A percentile compares a stretch with the other conserved stretches of the same genome.
Evolutionary conservation across 805 yeast species (phyloP).

Genomic region (Scheffersomyces stipitis): DNA sequence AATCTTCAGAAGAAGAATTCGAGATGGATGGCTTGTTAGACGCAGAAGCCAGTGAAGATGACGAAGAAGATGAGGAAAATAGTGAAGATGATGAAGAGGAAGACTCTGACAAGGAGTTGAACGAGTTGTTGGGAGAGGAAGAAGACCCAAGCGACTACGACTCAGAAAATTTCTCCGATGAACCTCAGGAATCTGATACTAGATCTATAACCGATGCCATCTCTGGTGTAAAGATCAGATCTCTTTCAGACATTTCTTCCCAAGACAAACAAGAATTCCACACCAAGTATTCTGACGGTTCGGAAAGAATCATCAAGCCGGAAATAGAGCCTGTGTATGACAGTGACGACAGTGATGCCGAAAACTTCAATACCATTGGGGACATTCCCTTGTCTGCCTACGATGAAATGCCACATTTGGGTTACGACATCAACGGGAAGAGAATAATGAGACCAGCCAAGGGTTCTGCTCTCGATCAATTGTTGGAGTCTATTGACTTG

Average conservation of each 20-base stretch:
- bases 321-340: conserved; percentile 95
- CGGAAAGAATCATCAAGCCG: conserved; percentile 73
- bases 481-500: conserved; percentile 85
- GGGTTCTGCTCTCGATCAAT: conserved; percentile 89
- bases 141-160: conserved; percentile 43
- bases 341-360: conserved; percentile 88
- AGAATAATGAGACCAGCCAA: conserved; percentile 98
- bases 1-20: conserved; percentile 8
- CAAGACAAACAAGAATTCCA: conserved; percentile 26
- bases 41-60: conserved; percentile 12
- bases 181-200: conserved; percentile 49
- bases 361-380: conserved; percentile 82
- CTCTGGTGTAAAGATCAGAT: conserved; percentile 53
- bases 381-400: conserved; percentile 90
- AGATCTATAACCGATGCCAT: conserved; percentile 53
- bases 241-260: conserved; percentile 44
- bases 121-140: conserved; percentile 57
- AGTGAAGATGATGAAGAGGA: conserved; percentile 31
- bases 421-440: conserved; percentile 95
- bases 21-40: neutral
- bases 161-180: conserved; percentile 52
- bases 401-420: conserved; percentile 96
- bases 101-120: conserved; percentile 65
- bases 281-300: conserved; percentile 73
- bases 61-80: conserved; percentile 16